Conservation (phyloP, 2,329 filamentous ascomycete species). For the Hymenoscyphus scutula region DNA sequence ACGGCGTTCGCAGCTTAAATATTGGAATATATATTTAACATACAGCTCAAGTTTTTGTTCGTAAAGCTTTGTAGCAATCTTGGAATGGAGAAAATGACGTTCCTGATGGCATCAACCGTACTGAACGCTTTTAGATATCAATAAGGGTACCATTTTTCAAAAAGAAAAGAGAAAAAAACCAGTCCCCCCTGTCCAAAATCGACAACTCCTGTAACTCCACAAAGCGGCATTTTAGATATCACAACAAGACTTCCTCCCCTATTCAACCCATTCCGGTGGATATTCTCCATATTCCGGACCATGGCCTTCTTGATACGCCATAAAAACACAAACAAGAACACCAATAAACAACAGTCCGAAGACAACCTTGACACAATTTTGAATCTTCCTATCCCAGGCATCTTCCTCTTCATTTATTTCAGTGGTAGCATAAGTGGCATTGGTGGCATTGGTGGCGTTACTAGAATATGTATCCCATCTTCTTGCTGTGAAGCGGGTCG, state of each 20-base stretch:
- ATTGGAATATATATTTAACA: too few species aligned
- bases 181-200: too few species aligned
- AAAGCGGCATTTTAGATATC: neutral
- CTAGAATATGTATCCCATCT: neutral
- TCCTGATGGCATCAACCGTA: too few species aligned
- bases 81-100: too few species aligned
- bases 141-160: too few species aligned
- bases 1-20: too few species aligned
- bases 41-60: too few species aligned
- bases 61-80: too few species aligned
- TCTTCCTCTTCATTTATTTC: neutral
- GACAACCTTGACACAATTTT: neutral
- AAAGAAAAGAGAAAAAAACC: too few species aligned
- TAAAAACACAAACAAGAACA: neutral
- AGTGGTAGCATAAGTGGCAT: neutral
- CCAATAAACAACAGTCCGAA: neutral
- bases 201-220: neutral
- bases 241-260: neutral
- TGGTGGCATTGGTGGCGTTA: neutral
- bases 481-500: neutral
- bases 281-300: neutral
- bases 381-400: neutral
- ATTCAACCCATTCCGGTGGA: neutral
- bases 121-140: too few species aligned
- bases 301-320: neutral